phyloP scores from a whole-genome alignment of 139 green algal genomes.

The Chlamydomonas eustigma region DNA sequence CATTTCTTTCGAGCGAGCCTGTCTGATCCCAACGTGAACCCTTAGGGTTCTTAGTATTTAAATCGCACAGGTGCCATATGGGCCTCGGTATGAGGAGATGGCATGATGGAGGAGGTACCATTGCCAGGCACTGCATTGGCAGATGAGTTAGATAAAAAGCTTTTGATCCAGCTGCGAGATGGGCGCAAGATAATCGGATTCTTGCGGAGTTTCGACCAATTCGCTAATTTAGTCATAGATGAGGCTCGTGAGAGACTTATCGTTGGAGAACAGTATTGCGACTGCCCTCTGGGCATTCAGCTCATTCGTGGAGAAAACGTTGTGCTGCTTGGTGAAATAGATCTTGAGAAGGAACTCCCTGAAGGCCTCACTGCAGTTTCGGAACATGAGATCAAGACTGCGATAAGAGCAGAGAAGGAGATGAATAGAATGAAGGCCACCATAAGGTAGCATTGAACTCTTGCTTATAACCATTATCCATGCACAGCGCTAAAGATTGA shows the following conservation, averaged over 20 bases:
- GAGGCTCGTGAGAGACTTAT: conserved; percentile 69
- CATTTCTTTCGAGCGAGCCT: too few relatives aligned
- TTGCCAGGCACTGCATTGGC: conserved; percentile 60
- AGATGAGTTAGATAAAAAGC: conserved; percentile 61
- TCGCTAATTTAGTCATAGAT: conserved; percentile 79
- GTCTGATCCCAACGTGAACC: too few relatives aligned
- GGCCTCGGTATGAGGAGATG: too few relatives aligned
- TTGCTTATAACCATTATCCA: background rate
- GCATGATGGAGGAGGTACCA: conserved; percentile 32
- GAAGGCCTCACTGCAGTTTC: conserved; percentile 49
- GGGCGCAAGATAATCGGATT: conserved; percentile 60
- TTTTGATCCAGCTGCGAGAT: conserved; percentile 66
- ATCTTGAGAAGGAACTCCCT: conserved; percentile 54
- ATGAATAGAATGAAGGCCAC: conserved; percentile 64
- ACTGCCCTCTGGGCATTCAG: conserved; percentile 75
- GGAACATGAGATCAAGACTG: conserved; percentile 55
- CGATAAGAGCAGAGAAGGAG: conserved; percentile 67
- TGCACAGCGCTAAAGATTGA: background rate
- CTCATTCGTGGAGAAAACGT: conserved; percentile 80
- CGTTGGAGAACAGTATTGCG: conserved; percentile 67
- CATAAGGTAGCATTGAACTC: conserved; percentile 49
- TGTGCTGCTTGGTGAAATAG: conserved; percentile 78
- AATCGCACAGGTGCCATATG: too few relatives aligned
- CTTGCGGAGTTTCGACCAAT: conserved; percentile 69
- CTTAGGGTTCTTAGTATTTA: too few relatives aligned